Evolutionary conservation across 768 basidiomycete species (phyloP).

Genomic region (Boletales sp.): DNA sequence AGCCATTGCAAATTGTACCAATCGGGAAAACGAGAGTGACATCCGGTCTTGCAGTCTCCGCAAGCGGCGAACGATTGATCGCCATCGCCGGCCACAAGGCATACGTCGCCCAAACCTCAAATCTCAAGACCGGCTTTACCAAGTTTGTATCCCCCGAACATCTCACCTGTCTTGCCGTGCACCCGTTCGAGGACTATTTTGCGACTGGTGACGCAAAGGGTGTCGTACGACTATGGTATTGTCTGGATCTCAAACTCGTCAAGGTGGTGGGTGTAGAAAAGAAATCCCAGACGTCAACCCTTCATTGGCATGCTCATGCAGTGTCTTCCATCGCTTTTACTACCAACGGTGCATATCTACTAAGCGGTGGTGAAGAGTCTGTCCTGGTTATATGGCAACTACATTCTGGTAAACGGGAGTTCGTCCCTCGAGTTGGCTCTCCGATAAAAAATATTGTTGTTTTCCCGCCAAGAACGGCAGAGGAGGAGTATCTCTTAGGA

Average conservation of each 20-base stretch:
- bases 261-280: conserved; percentile 66
- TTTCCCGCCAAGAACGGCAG: conserved; percentile 43
- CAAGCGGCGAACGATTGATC: conserved; percentile 75
- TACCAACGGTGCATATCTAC: conserved; percentile 83
- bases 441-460: conserved; percentile 73
- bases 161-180: conserved; percentile 82
- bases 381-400: conserved; percentile 98
- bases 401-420: conserved; percentile 84
- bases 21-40: conserved; percentile 69
- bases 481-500: conserved; percentile 86
- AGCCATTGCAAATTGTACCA: conserved; percentile 47
- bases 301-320: conserved; percentile 98
- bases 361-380: conserved; percentile 93
- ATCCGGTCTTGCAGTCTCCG: conserved; percentile 66
- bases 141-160: conserved; percentile 80
- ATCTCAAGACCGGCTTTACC: conserved; percentile 63
- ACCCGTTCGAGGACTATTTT: conserved; percentile 89
- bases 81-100: conserved; percentile 71
- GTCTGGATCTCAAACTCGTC: conserved; percentile 59
- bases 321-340: conserved; percentile 87
- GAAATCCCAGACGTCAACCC: conserved; percentile 74
- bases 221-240: conserved; percentile 89
- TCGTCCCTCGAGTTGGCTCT: conserved; percentile 87
- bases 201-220: conserved; percentile 91
- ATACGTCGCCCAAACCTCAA: conserved; percentile 63